phyloP scores from a whole-genome alignment of 140 eudicot genomes.

The Bidens hawaiensis region DNA sequence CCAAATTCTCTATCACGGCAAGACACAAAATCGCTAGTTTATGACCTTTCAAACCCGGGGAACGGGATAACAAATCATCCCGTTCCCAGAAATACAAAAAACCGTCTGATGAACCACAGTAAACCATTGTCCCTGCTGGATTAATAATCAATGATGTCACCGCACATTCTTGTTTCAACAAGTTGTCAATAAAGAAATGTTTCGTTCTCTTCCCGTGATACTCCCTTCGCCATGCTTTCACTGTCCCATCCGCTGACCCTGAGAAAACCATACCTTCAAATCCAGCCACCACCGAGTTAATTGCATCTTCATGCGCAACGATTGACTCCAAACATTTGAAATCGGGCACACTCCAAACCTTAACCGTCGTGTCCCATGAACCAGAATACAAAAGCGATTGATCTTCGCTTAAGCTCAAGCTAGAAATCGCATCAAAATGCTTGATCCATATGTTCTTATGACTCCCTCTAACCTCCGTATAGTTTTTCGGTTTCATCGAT shows the following conservation, averaged over 20 bases:
- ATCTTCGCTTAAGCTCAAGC: conserved; percentile 60
- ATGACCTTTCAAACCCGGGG: conserved; percentile 53
- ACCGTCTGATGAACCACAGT: conserved; percentile 74
- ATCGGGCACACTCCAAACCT: conserved; percentile 64
- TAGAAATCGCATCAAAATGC: conserved; percentile 62
- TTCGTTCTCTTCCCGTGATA: conserved; percentile 66
- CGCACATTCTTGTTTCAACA: conserved; percentile 69
- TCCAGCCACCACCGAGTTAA: conserved; percentile 65
- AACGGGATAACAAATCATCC: conserved; percentile 32
- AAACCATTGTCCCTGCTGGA: conserved; percentile 32
- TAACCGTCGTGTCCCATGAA: conserved; percentile 72
- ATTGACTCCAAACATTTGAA: conserved; percentile 71
- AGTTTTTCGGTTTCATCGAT: conserved; percentile 57
- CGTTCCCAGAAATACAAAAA: conserved; percentile 61
- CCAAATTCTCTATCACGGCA: conserved; percentile 36
- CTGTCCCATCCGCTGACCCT: conserved; percentile 77
- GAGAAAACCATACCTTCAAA: conserved; percentile 69
- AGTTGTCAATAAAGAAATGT: conserved; percentile 53
- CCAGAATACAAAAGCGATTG: conserved; percentile 57
- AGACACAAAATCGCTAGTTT: conserved; percentile 52
- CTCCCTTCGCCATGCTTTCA: conserved; percentile 68
- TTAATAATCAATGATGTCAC: conserved; percentile 57
- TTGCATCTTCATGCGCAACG: conserved; percentile 61
- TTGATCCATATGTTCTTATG: conserved; percentile 54
- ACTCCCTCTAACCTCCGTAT: conserved; percentile 43